Conservation (phyloP, 768 basidiomycete species). For the Cystofilobasidium ferigula region DNA sequence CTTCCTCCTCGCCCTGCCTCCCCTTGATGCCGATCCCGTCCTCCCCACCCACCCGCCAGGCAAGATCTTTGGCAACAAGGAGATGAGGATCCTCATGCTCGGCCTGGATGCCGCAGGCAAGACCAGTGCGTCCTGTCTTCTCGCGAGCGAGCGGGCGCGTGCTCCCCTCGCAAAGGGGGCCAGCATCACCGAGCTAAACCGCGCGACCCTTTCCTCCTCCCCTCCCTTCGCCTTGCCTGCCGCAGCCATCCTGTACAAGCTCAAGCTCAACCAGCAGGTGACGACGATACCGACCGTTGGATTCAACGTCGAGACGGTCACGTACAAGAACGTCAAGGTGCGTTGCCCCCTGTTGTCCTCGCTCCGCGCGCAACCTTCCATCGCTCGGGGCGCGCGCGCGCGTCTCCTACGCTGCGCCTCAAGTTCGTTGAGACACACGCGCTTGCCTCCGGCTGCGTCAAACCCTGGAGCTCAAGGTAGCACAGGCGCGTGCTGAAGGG, state of each 20-base stretch:
- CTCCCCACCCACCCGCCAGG: slow-evolving; percentile 42
- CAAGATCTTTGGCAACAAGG: slow-evolving; percentile 95
- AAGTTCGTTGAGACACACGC: no score
- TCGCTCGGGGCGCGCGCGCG: no score
- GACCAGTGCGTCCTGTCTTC: slow-evolving; percentile 63
- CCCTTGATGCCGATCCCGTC: no score
- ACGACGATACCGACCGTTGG: slow-evolving; percentile 98
- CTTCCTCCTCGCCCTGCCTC: neutral
- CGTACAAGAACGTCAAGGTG: slow-evolving; percentile 78
- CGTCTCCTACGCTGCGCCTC: no score
- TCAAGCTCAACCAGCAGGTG: slow-evolving; percentile 96
- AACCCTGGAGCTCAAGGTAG: no score
- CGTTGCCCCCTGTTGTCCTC: no score
- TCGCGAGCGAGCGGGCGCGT: slow-evolving; percentile 11
- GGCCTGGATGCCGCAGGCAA: slow-evolving; percentile 97
- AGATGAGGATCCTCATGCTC: slow-evolving; percentile 95
- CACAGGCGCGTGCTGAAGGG: no score
- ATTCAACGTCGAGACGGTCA: slow-evolving; percentile 98
- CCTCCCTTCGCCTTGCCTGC: neutral
- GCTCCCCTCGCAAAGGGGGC: neutral
- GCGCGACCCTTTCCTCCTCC: neutral
- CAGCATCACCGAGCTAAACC: neutral
- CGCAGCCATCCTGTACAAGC: slow-evolving; percentile 85
- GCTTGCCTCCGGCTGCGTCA: no score
- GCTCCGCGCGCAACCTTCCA: no score